Base-by-base conservation (phyloP, 768 basidiomycete species). In the Macrolepiota fuliginosa region DNA sequence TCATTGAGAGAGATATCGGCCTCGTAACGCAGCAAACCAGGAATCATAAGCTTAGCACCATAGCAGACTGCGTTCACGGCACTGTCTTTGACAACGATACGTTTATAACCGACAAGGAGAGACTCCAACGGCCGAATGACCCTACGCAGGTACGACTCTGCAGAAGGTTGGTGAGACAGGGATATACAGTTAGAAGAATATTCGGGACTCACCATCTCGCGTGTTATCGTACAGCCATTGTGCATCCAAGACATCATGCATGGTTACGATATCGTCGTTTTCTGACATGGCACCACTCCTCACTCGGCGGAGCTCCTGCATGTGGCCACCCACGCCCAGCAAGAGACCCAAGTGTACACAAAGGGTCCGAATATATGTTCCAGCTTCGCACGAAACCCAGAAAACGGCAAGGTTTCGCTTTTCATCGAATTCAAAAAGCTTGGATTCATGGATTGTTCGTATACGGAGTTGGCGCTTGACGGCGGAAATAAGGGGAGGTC, bases 31-130 rank as follows among this genome's bases (percentile, higher is more conserved):
- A 99, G 82, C 47, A 99, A 83, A 73, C 97, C 97, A 65, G 97
- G 97, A 68, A 99, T 94, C 97, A 99, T 99, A 70, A 99, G 89
- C 75, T 98, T 98, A 61, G 97, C 97, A 65, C 97, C 97, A 75
- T 99, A 98, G 79, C 96, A 98, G 62, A 99, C 93, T 54, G 97
- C 97, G 70, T 98, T 99, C 70, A 99, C 96, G 19, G 97, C 95
- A 68, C 93, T 96, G 76, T 99, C 97, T 76, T 98, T 98, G 66
- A 99, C 96, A 39, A 99, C 97, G 64, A 99, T 94, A 62, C 97
- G 91, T 78, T 98, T 99, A 81, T 98, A 98, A 57, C 95, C 94
- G 62, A 94, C 85, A 70, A 99, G 83, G 58, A 99, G 82, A 59
- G 90, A 93, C 79, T 99, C 97, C 62, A 99, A 81, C 9, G 97